phyloP scores from a whole-genome alignment of 2,329 filamentous ascomycete species.

The Aureobasidium sp. region DNA sequence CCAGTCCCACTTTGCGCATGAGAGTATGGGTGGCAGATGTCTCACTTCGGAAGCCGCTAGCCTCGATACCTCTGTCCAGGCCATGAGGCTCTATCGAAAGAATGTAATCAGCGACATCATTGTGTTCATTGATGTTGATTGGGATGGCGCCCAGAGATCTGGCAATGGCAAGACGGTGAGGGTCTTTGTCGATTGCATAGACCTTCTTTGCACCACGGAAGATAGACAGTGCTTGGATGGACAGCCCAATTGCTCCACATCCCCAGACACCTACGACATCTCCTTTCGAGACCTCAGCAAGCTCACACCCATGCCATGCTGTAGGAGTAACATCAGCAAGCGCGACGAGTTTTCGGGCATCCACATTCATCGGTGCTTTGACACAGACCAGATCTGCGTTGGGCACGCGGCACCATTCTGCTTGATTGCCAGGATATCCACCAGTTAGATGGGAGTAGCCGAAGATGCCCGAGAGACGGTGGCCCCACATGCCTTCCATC shows the following conservation, averaged over 20 bases:
- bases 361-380: constrained; percentile 44
- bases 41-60: constrained; percentile 13
- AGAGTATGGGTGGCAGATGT: background rate
- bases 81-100: constrained; percentile 13
- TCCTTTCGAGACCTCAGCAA: constrained; percentile 38
- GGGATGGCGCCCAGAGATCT: constrained; percentile 23
- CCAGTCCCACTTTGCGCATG: constrained; percentile 11
- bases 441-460: constrained; percentile 34
- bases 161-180: constrained; percentile 25
- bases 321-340: constrained; percentile 39
- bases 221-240: constrained; percentile 78
- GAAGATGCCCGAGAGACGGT: constrained; percentile 41
- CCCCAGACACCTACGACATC: constrained; percentile 43
- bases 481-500: constrained; percentile 36
- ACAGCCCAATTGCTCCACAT: constrained; percentile 61
- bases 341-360: constrained; percentile 40
- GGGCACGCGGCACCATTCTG: constrained; percentile 31
- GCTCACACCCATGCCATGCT: constrained; percentile 34
- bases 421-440: constrained; percentile 32
- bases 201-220: constrained; percentile 78
- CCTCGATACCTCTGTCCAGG: constrained; percentile 13
- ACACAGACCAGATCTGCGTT: constrained; percentile 40
- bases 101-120: constrained; percentile 1
- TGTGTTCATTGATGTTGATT: background rate
- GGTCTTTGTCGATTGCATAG: constrained; percentile 30